Evolutionary conservation across 73 alveolate species (phyloP), one percentile per base, ranked within the genome.

Genomic region (Halteria grandinella): DNA sequence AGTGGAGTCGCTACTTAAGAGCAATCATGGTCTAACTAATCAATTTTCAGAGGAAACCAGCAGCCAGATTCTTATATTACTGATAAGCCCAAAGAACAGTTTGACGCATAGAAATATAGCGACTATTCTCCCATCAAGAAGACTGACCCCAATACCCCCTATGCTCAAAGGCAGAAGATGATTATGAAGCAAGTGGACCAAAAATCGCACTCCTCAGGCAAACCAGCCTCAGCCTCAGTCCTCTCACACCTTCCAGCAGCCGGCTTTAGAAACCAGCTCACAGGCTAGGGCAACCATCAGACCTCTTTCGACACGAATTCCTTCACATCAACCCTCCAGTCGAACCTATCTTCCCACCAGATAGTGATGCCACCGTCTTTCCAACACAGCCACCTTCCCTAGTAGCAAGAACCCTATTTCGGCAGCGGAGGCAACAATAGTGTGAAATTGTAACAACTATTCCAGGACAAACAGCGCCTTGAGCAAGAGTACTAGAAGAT

Each of bases 81-180:
- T 39, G 15, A 15, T 62, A 17, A 20, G 78, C 15, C 29, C 18
- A 48, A 48, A 17, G 60, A n/a, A n/a, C n/a, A n/a, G n/a, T n/a
- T n/a, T n/a, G n/a, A n/a, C n/a, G n/a, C n/a, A 48, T 12, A 48
- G 10, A 12, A 48, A 48, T 10, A 10, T 18, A 48, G 62, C 12
- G 78, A 62, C 41, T 62, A 62, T 41, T 62, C 78, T 4, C 78
- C 78, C 3, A 41, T 62, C 28, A 62, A 62, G 43, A 62, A 62
- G 44, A 40, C 78, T 20, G 78, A 62, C 41, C 78, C 78, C 12
- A 62, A 62, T 62, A 44, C 25, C 11, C 78, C 78, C 3, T 62
- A 62, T 62, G 78, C 78, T 10, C 27, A 62, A 27, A 62, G 78
- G 43, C 41, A 62, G 27, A 62, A 62, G 45, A 39, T 62, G 78